These are phyloP conservation scores for Incumbomyces lentus DNA, from an alignment of 2,329 filamentous ascomycete genomes.

Conservation along the genomic window DNA sequence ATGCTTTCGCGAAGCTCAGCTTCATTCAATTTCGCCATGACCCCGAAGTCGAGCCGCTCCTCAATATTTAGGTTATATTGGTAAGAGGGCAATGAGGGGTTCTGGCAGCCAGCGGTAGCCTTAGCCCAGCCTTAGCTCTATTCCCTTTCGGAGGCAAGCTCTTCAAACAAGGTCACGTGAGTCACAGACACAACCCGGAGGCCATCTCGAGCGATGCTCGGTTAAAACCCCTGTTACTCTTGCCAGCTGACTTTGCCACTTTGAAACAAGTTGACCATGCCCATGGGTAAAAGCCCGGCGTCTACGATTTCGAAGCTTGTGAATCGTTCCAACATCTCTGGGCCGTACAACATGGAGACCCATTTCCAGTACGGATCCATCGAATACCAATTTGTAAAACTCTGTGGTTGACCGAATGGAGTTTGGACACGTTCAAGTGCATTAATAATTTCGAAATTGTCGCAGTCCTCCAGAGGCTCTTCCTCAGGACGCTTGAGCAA, in stretches of 20 bases:
- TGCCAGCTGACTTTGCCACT: conserved; percentile 34
- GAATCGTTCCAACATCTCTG: conserved; percentile 31
- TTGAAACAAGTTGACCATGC: conserved; percentile 33
- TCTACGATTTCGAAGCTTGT: conserved; percentile 32
- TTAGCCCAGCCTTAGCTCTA: too few relatives aligned
- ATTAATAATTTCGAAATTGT: conserved; percentile 19
- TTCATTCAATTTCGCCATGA: too few relatives aligned
- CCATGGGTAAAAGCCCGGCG: conserved; percentile 31
- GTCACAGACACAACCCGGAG: too few relatives aligned
- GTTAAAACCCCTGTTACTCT: conserved; percentile 19
- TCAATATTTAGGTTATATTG: too few relatives aligned
- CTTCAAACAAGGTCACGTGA: too few relatives aligned
- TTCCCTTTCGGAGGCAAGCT: too few relatives aligned
- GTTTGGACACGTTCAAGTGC: not conserved
- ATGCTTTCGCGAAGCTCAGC: not conserved
- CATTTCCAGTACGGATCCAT: conserved; percentile 36
- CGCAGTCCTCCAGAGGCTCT: conserved; percentile 23
- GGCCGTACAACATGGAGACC: conserved; percentile 32
- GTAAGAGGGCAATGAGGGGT: too few relatives aligned
- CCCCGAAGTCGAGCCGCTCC: too few relatives aligned
- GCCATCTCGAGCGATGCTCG: too few relatives aligned
- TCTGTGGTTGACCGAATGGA: conserved; percentile 7
- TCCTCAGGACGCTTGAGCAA: conserved; percentile 27
- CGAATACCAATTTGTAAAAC: conserved; percentile 21
- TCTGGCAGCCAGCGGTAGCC: too few relatives aligned